phyloP scores from a whole-genome alignment of 768 basidiomycete species.

The Boletus vermiculosoides region DNA sequence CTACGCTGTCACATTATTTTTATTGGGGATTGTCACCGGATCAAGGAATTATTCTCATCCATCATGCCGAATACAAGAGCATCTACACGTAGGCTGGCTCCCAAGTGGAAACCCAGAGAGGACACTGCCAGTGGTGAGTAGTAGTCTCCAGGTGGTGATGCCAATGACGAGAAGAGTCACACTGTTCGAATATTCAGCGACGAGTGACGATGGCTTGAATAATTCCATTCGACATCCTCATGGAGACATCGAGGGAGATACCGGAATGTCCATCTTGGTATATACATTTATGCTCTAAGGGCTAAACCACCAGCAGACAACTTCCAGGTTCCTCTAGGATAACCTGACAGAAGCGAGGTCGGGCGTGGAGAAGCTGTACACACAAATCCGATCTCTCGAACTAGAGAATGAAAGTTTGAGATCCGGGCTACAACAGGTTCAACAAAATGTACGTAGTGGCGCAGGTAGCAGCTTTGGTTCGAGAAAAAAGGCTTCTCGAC shows the following conservation, averaged over 20 bases:
- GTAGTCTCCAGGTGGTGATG: not conserved
- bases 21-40: not conserved
- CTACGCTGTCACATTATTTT: no score
- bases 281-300: not conserved
- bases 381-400: constrained; percentile 9
- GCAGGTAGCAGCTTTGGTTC: not conserved
- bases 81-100: constrained; percentile 1
- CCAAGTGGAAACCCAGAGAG: not conserved
- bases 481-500: not conserved
- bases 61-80: constrained; percentile 17
- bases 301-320: not conserved
- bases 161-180: not conserved
- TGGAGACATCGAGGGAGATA: not conserved
- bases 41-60: not conserved
- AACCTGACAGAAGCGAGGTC: constrained; percentile 5
- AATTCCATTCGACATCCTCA: not conserved
- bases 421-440: constrained; percentile 2
- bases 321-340: constrained; percentile 1
- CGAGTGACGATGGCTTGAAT: not conserved
- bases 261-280: constrained; percentile 10
- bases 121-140: not conserved
- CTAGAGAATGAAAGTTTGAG: constrained; percentile 6
- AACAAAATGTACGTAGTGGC: not conserved
- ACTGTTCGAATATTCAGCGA: constrained; percentile 1
- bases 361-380: constrained; percentile 12